Evolutionary conservation across 192 early-diverging fungal genomes (phyloP).

Genomic region (Rhizoclosmatium globosum): DNA sequence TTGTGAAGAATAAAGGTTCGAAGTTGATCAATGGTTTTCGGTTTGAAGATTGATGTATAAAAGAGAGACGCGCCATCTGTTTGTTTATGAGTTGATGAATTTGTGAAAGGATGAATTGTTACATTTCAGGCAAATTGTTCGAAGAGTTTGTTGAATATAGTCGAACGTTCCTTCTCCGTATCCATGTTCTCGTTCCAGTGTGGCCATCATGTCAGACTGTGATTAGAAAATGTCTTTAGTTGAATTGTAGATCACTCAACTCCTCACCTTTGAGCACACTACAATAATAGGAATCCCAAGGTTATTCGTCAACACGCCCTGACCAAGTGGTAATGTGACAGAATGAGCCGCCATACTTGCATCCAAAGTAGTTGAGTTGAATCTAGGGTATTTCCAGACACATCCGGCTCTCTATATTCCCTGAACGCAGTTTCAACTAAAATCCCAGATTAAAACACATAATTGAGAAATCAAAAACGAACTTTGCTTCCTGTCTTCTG

Average conservation of each 20-base stretch:
- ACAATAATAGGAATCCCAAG: conserved; percentile 89
- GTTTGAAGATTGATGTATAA: conserved; percentile 85
- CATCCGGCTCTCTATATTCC: conserved; percentile 24
- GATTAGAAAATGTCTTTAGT: background rate
- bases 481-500: background rate
- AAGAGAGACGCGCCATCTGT: conserved; percentile 89
- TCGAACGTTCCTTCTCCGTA: conserved; percentile 95
- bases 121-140: conserved; percentile 92
- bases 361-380: background rate
- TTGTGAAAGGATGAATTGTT: conserved; percentile 37
- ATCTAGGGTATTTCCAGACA: background rate
- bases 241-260: background rate
- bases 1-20: conserved; percentile 86
- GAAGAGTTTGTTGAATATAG: conserved; percentile 90
- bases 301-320: conserved; percentile 84
- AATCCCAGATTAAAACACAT: background rate
- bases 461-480: no score
- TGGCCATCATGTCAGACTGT: conserved; percentile 74
- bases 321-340: conserved; percentile 66
- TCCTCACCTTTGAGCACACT: conserved; percentile 84
- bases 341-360: background rate
- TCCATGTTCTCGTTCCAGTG: conserved; percentile 81
- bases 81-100: background rate
- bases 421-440: conserved; percentile 12
- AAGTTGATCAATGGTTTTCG: conserved; percentile 76